Conservation (phyloP, 2,329 filamentous ascomycete species). For the Aspergillus cejpii region DNA sequence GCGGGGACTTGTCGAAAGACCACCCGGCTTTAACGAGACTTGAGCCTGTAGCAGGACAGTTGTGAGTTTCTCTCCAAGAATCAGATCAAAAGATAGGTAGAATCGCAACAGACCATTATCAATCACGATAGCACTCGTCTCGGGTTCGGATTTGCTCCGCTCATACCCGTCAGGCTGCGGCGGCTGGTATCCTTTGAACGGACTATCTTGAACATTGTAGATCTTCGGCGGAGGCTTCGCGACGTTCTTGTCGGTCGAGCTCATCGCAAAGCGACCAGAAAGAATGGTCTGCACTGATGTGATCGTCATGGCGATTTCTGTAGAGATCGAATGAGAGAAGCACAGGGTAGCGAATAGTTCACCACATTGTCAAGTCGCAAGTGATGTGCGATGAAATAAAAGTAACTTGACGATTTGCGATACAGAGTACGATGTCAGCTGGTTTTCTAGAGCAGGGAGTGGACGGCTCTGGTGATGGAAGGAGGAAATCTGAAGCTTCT, state of each 20-base stretch:
- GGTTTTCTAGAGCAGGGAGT: not conserved
- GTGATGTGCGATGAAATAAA: not conserved
- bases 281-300: slow-evolving; percentile 35
- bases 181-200: slow-evolving; percentile 54
- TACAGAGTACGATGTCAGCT: not conserved
- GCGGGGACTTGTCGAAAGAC: slow-evolving; percentile 82
- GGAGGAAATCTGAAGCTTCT: slow-evolving; percentile 6
- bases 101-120: slow-evolving; percentile 70
- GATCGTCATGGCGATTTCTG: slow-evolving; percentile 39
- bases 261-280: slow-evolving; percentile 35
- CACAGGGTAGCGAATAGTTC: slow-evolving; percentile 5
- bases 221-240: slow-evolving; percentile 51
- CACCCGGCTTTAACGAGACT: slow-evolving; percentile 86
- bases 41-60: slow-evolving; percentile 56
- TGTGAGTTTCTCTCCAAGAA: not conserved
- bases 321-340: slow-evolving; percentile 11
- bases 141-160: slow-evolving; percentile 55
- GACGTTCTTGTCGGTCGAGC: slow-evolving; percentile 43
- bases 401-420: not conserved
- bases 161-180: slow-evolving; percentile 63
- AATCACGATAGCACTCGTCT: slow-evolving; percentile 78
- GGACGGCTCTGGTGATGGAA: slow-evolving; percentile 3
- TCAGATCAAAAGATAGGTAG: slow-evolving; percentile 1
- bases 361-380: slow-evolving; percentile 17
- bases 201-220: slow-evolving; percentile 52